These are phyloP conservation scores for Arabidopsis lyrata DNA, from an alignment of 441 rosid species.

Conservation along the genomic window DNA sequence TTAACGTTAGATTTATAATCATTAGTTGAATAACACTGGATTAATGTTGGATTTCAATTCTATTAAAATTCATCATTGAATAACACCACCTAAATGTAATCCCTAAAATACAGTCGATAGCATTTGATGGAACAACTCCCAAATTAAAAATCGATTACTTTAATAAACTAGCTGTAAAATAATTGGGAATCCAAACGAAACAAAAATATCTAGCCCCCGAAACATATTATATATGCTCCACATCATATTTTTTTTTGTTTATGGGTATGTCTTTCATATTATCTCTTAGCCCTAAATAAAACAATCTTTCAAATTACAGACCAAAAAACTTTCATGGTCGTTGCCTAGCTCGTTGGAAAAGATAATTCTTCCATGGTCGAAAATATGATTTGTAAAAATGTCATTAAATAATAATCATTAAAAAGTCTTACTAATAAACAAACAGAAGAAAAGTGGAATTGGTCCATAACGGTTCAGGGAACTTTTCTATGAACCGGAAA, in stretches of 20 bases:
- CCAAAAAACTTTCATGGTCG: neutral
- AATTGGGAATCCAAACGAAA: neutral
- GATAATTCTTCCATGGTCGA: neutral
- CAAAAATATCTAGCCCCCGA: neutral
- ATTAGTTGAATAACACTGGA: too few species aligned
- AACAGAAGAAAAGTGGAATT: slow-evolving; percentile 6
- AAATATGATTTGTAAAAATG: neutral
- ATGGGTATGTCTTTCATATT: neutral
- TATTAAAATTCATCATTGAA: too few species aligned
- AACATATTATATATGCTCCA: neutral
- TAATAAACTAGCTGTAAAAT: neutral
- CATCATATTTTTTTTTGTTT: neutral
- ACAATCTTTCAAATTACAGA: neutral
- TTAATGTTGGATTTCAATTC: too few species aligned
- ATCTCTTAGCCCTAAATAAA: neutral
- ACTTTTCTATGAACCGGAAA: slow-evolving; percentile 34
- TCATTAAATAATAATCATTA: neutral
- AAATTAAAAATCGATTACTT: too few species aligned
- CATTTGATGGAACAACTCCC: neutral
- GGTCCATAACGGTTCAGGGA: slow-evolving; percentile 45
- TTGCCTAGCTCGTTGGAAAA: neutral
- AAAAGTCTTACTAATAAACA: neutral
- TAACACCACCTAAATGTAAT: too few species aligned
- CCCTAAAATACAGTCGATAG: neutral
- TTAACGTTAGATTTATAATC: too few species aligned